These are phyloP conservation scores for Jamesozyma lodderae DNA, from an alignment of 805 yeast genomes.

Conservation along the genomic window DNA sequence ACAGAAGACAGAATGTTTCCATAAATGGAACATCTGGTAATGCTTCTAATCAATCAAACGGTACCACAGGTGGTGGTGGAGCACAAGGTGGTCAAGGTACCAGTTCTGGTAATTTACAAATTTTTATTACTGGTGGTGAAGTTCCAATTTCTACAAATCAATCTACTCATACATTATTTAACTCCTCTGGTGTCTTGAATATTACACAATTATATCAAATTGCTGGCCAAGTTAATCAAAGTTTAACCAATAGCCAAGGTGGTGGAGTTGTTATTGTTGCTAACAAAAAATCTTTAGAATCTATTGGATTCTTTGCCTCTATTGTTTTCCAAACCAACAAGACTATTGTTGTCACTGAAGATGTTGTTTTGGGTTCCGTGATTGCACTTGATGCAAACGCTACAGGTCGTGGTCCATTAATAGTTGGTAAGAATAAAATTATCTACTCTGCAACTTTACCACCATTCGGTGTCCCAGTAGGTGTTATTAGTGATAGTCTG, in stretches of 20 bases:
- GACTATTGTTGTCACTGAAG: conserved; percentile 18
- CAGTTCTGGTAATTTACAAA: no score
- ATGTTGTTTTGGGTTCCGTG: conserved; percentile 11
- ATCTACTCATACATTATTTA: conserved; percentile 10
- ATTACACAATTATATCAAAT: conserved; percentile 18
- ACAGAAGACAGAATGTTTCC: not conserved
- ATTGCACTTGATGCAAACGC: conserved; percentile 15
- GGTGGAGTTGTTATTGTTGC: conserved; percentile 23
- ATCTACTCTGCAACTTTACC: conserved; percentile 25
- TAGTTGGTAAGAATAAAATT: conserved; percentile 16
- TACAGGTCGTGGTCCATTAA: conserved; percentile 20
- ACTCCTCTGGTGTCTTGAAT: conserved; percentile 19
- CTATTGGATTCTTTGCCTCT: conserved; percentile 21
- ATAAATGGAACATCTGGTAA: not conserved
- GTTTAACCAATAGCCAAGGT: conserved; percentile 8
- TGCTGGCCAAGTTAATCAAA: conserved; percentile 10
- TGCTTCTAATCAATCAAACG: conserved; percentile 4
- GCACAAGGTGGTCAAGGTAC: not conserved
- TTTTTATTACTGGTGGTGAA: conserved; percentile 8
- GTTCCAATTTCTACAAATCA: conserved; percentile 5
- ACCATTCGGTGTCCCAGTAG: conserved; percentile 24
- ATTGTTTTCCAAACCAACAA: conserved; percentile 17
- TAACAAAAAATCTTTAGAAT: conserved; percentile 18
- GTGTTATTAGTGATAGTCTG: conserved; percentile 13
- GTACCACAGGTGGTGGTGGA: conserved; percentile 4